Conservation (phyloP, 495 filamentous ascomycete genomes). For the Penicillium mononematosum region DNA sequence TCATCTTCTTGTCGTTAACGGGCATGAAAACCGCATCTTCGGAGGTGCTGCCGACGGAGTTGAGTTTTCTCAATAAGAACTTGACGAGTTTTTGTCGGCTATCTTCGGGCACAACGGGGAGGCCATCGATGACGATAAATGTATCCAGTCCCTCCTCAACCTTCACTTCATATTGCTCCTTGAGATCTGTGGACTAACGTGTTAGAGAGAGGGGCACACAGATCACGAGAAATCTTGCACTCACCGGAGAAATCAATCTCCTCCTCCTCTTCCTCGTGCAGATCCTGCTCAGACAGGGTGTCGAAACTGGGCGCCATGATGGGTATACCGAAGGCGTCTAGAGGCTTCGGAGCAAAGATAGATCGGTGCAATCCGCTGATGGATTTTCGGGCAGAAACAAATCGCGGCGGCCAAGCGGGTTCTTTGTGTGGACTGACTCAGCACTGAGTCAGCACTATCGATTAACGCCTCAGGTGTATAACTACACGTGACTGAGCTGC, state of each 20-base stretch:
- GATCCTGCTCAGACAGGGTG: slow-evolving; percentile 73
- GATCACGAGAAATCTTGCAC: slow-evolving; percentile 25
- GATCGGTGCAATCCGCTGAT: slow-evolving; percentile 28
- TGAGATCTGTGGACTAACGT: slow-evolving; percentile 60
- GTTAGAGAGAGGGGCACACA: slow-evolving; percentile 37
- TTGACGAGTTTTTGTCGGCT: slow-evolving; percentile 88
- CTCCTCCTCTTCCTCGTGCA: slow-evolving; percentile 81
- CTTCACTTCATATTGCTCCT: slow-evolving; percentile 90
- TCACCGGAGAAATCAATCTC: slow-evolving; percentile 87
- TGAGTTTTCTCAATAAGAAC: slow-evolving; percentile 89
- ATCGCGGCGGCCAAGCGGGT: slow-evolving; percentile 34
- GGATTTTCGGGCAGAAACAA: slow-evolving; percentile 45
- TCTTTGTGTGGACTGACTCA: slow-evolving; percentile 44
- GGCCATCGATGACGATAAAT: slow-evolving; percentile 92
- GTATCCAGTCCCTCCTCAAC: slow-evolving; percentile 93
- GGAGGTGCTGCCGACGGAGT: slow-evolving; percentile 73
- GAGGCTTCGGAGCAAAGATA: slow-evolving; percentile 20
- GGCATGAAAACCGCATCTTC: slow-evolving; percentile 94
- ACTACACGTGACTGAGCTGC: background rate
- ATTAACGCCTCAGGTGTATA: background rate
- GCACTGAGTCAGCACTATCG: slow-evolving; percentile 20
- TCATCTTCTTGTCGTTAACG: slow-evolving; percentile 73
- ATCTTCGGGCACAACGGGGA: slow-evolving; percentile 79
- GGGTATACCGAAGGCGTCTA: slow-evolving; percentile 31
- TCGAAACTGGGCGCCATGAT: slow-evolving; percentile 74